phyloP scores from a whole-genome alignment of 805 yeast genomes.

The Saccharomyces paradoxus region DNA sequence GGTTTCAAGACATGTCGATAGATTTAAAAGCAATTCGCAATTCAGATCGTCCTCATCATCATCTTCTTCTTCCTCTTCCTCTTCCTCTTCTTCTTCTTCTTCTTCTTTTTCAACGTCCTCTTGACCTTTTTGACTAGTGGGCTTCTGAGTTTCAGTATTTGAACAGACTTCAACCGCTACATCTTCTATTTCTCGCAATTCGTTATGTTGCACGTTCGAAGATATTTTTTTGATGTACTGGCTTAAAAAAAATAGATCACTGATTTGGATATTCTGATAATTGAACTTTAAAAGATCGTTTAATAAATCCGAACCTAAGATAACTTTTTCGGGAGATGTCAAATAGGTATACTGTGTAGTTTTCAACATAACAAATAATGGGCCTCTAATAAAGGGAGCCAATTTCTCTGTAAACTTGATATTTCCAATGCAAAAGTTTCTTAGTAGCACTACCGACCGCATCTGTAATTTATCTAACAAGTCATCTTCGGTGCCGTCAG shows the following conservation, averaged over 20 bases:
- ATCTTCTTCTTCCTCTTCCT: conserved; percentile 11
- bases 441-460: conserved; percentile 22
- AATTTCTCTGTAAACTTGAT: conserved; percentile 11
- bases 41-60: conserved; percentile 4
- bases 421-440: conserved; percentile 24
- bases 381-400: conserved; percentile 9
- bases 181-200: not conserved
- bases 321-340: conserved; percentile 11
- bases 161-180: conserved; percentile 1
- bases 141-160: conserved; percentile 9
- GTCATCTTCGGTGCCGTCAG: conserved; percentile 4
- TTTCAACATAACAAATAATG: conserved; percentile 13
- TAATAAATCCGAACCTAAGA: conserved; percentile 18
- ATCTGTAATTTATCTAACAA: conserved; percentile 16
- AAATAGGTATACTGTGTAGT: conserved; percentile 7
- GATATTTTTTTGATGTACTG: conserved; percentile 9
- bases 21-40: conserved; percentile 15
- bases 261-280: conserved; percentile 1
- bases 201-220: conserved; percentile 6
- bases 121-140: conserved; percentile 2
- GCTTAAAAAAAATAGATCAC: conserved; percentile 10
- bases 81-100: conserved; percentile 18
- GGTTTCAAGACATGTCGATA: conserved; percentile 17
- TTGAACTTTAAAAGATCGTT: conserved; percentile 13
- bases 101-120: conserved; percentile 4